Conservation (phyloP, 1,284 basidiomycete genomes). For the Trichosporon ovoides region DNA sequence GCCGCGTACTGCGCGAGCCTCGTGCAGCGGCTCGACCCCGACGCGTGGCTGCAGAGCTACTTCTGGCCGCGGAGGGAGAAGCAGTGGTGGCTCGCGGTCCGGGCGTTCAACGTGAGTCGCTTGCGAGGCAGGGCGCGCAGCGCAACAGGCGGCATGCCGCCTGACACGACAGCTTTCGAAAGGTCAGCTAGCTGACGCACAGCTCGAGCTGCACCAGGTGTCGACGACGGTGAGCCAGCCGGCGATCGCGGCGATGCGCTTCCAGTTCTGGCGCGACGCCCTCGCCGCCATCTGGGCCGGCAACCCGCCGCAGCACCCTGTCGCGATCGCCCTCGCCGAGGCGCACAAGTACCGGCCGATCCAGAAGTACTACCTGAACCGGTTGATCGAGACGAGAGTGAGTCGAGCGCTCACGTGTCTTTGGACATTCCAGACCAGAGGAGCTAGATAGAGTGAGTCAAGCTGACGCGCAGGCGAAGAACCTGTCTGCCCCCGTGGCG, state of each 20-base stretch:
- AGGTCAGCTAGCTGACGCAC: constrained; percentile 9
- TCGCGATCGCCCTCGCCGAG: constrained; percentile 68
- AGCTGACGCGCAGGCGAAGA: constrained; percentile 59
- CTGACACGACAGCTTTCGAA: not conserved
- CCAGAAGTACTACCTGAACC: constrained; percentile 66
- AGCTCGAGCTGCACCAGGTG: constrained; percentile 79
- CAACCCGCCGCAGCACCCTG: constrained; percentile 64
- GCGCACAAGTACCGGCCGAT: constrained; percentile 52
- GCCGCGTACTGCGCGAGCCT: constrained; percentile 46
- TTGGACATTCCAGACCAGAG: too few species aligned
- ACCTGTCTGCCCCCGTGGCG: constrained; percentile 59
- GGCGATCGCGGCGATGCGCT: constrained; percentile 76
- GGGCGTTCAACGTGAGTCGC: constrained; percentile 76
- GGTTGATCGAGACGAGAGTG: constrained; percentile 80
- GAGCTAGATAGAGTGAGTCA: too few species aligned
- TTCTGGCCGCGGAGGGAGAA: constrained; percentile 66
- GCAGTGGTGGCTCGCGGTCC: constrained; percentile 70
- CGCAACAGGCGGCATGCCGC: too few species aligned
- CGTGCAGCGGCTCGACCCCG: constrained; percentile 50
- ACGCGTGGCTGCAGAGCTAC: constrained; percentile 68
- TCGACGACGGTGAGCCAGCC: constrained; percentile 73
- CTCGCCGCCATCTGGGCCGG: constrained; percentile 57
- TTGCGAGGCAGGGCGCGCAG: not conserved
- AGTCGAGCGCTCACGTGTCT: constrained; percentile 43
- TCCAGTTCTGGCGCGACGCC: constrained; percentile 90